These are phyloP conservation scores for Uronychia setigera DNA, from an alignment of 73 alveolate genomes.

Conservation along the genomic window DNA sequence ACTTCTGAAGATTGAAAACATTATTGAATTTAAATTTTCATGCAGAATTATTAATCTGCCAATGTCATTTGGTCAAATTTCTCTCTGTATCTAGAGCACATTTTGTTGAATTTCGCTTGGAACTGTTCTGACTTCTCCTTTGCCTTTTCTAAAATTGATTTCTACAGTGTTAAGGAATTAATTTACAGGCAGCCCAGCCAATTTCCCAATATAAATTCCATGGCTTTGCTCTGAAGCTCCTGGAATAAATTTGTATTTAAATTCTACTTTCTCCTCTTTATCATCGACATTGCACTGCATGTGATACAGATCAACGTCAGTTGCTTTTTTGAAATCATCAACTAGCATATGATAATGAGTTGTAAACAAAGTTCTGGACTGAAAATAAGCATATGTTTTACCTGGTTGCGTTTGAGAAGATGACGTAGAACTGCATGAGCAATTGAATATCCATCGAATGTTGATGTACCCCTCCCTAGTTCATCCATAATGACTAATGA, in stretches of 20 bases:
- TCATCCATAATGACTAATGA: conserved; percentile 96
- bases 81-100: no score
- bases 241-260: conserved; percentile 85
- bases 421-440: conserved; percentile 84
- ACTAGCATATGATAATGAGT: conserved; percentile 97
- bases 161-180: no score
- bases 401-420: not conserved
- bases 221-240: conserved; percentile 91
- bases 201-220: conserved; percentile 92
- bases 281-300: conserved; percentile 88
- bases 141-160: conserved; percentile 18
- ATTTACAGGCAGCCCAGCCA: conserved; percentile 88
- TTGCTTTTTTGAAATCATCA: conserved; percentile 76
- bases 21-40: no score
- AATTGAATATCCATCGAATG: conserved; percentile 94
- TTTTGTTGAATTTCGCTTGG: no score
- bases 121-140: not conserved
- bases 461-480: conserved; percentile 97
- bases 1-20: no score
- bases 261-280: conserved; percentile 76
- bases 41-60: no score
- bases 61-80: no score
- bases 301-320: conserved; percentile 71
- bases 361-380: conserved; percentile 88
- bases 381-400: no score